phyloP scores from a whole-genome alignment of 2,329 filamentous ascomycete genomes.

The Bipolaris gigantea region DNA sequence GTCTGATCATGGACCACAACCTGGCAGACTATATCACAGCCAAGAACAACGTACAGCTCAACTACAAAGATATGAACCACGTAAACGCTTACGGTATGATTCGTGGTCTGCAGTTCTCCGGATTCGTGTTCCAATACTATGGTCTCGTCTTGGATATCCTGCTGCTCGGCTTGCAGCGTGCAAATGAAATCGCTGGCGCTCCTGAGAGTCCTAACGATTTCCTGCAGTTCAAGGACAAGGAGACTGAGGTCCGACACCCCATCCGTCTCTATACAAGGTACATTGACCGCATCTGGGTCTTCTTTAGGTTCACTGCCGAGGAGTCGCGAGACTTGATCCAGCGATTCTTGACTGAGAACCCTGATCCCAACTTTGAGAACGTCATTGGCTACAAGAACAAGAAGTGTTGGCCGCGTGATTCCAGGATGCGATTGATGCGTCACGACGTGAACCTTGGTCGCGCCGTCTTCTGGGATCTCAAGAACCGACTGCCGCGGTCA shows the following conservation, averaged over 20 bases:
- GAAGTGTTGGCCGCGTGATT: constrained; percentile 98
- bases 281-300: constrained; percentile 98
- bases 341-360: constrained; percentile 95
- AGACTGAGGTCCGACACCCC: constrained; percentile 89
- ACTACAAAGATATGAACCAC: constrained; percentile 99
- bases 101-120: constrained; percentile 94
- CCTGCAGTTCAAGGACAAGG: constrained; percentile 90
- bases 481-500: constrained; percentile 91
- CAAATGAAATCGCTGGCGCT: constrained; percentile 96
- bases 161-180: constrained; percentile 87
- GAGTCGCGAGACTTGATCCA: constrained; percentile 96
- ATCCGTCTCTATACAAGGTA: constrained; percentile 98
- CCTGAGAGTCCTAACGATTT: constrained; percentile 96
- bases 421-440: constrained; percentile 95
- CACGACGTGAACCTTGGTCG: constrained; percentile 97
- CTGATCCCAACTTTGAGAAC: constrained; percentile 98
- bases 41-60: constrained; percentile 98
- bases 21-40: constrained; percentile 98
- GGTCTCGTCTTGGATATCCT: constrained; percentile 92
- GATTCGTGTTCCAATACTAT: constrained; percentile 99
- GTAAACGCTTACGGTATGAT: constrained; percentile 99
- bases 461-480: constrained; percentile 98
- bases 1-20: constrained; percentile 99
- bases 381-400: constrained; percentile 99
- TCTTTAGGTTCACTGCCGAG: constrained; percentile 89